Conservation (phyloP, 371 early-diverging fungal genomes). For the Apophysomyces sp. region DNA sequence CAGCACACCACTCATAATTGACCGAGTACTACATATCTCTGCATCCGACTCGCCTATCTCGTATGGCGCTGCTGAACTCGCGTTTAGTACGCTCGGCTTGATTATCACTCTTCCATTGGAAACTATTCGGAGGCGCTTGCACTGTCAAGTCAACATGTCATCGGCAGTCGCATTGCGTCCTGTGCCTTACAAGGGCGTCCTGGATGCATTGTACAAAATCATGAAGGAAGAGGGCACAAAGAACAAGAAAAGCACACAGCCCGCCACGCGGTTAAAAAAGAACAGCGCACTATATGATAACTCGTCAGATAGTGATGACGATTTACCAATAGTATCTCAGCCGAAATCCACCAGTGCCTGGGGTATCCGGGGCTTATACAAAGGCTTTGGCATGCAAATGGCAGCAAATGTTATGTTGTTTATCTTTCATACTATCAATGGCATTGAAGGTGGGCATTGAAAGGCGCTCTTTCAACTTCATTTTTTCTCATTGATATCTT, state of each 20-base stretch:
- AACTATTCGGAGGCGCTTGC: constrained; percentile 82
- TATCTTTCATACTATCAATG: constrained; percentile 54
- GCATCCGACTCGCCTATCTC: constrained; percentile 65
- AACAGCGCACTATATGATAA: background rate
- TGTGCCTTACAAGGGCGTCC: constrained; percentile 84
- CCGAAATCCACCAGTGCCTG: constrained; percentile 45
- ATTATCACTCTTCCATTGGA: constrained; percentile 83
- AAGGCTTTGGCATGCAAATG: constrained; percentile 73
- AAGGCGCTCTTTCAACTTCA: background rate
- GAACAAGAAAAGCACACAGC: constrained; percentile 8
- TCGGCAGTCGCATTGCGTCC: constrained; percentile 65
- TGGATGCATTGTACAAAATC: constrained; percentile 79
- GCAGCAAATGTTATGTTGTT: constrained; percentile 62
- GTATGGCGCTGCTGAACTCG: constrained; percentile 65
- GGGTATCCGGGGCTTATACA: constrained; percentile 76
- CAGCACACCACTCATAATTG: constrained; percentile 68
- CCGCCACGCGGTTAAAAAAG: constrained; percentile 9
- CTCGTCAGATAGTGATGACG: constrained; percentile 20
- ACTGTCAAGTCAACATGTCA: constrained; percentile 60
- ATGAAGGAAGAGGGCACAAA: constrained; percentile 85
- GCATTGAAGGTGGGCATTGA: constrained; percentile 39
- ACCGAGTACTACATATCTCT: constrained; percentile 62
- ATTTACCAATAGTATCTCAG: constrained; percentile 3
- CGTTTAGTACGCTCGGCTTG: constrained; percentile 63
- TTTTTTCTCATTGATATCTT: background rate